Conservation (phyloP, 495 filamentous ascomycete genomes). For the Parathielavia hyrcaniae region DNA sequence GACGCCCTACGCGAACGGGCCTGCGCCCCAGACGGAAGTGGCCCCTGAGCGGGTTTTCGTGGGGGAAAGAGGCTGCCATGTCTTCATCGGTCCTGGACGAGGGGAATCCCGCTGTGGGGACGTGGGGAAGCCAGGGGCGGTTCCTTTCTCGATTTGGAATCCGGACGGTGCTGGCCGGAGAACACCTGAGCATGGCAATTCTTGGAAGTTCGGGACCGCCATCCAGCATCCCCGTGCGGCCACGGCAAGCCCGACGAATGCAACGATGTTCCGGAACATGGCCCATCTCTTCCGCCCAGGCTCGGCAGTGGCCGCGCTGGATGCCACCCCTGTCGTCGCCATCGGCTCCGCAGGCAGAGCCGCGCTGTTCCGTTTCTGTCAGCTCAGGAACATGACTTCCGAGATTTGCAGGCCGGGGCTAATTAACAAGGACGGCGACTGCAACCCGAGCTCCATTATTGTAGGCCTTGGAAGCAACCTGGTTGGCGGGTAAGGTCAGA, state of each 20-base stretch:
- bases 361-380: constrained; percentile 29
- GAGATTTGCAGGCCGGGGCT: constrained; percentile 24
- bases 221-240: background rate
- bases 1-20: background rate
- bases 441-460: constrained; percentile 26
- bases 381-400: constrained; percentile 33
- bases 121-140: background rate
- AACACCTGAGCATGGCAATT: background rate
- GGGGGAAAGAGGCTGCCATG: background rate
- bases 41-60: background rate
- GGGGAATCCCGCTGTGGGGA: background rate
- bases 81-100: background rate
- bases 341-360: constrained; percentile 25
- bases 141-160: background rate
- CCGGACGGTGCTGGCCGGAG: constrained; percentile 5
- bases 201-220: background rate
- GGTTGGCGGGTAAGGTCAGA: constrained; percentile 22
- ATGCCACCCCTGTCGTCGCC: constrained; percentile 19
- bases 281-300: constrained; percentile 24
- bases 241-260: constrained; percentile 14
- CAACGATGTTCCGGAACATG: constrained; percentile 27
- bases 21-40: background rate
- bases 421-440: constrained; percentile 21
- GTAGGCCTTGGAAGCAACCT: constrained; percentile 16
- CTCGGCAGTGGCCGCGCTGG: constrained; percentile 15